Base-by-base conservation (phyloP, 164 flowering plant genomes). In the Magnolia sinica region DNA sequence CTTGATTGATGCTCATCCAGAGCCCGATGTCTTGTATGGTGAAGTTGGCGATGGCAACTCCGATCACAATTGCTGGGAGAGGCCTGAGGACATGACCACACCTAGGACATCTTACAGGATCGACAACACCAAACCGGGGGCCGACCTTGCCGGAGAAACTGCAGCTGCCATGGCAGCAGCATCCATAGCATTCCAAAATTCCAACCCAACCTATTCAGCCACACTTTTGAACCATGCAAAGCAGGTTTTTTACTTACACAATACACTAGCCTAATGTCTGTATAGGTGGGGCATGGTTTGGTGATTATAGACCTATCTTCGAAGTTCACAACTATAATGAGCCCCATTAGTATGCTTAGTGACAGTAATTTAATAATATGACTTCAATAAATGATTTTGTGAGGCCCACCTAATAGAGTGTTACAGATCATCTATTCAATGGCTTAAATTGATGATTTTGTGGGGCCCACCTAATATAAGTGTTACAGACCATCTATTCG, bases 141-240 rank as follows among this genome's bases (percentile, higher is more conserved):
- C 96, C 0, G 97, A 90, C 74, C 85, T 93, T 2, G 95, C 93
- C 6, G 97, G 85, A 1, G 95, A 93, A 80, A 87, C 92, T 1
- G 89, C 95, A 0, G 97, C 97, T 19, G 94, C 97, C 51, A 8
- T 91, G 8, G 94, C 95, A 20, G 94, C 96, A 0, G 87, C 97
- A 2, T 83, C 94, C 59, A 72, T 89, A 3, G 94, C 83, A 29
- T 93, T 93, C 74, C 66, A 16, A 68, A 63, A 67, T 9, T 61
- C 76, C 0, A 68, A 90, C 37, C 73, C 88, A 24, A 45, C 55
- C 0, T 90, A 92, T 77, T 63, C 92, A 2, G 10, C 71, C 23
- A 14, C 18, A 37, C 88, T 89, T 20, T 71, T 86, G 13, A 74
- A 65, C 10, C 95, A 91, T 77, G 90, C 92, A n/a, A 81, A 82